Evolutionary conservation across 176 grass and related monocot genomes (phyloP).

Genomic region (Hyparrhenia diplandra): DNA sequence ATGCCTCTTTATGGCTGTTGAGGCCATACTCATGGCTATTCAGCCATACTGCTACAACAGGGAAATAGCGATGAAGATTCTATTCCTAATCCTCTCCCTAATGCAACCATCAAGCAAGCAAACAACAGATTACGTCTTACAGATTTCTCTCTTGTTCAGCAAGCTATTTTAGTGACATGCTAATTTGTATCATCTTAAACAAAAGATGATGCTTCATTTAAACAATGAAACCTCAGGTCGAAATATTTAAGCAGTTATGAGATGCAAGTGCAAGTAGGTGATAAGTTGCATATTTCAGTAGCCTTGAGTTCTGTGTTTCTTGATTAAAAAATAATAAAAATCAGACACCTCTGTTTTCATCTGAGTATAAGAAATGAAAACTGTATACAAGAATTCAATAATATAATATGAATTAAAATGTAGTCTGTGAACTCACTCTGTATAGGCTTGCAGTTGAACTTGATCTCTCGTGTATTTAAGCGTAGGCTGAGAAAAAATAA

Average conservation of each 20-base stretch:
- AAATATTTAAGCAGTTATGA: neutral
- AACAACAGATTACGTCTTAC: too few species aligned
- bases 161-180: neutral
- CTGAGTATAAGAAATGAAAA: neutral
- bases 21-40: too few species aligned
- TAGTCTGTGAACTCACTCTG: conserved; percentile 36
- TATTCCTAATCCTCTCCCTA: too few species aligned
- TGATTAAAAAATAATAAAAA: conserved; percentile 20
- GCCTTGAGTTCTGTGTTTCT: neutral
- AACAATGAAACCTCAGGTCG: neutral
- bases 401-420: conserved; percentile 12
- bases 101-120: too few species aligned
- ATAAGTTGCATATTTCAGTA: neutral
- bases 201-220: neutral
- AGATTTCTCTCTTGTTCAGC: neutral
- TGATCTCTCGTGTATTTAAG: conserved; percentile 28
- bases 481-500: conserved; percentile 44
- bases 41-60: too few species aligned
- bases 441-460: conserved; percentile 38
- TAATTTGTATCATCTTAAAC: neutral
- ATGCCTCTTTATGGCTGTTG: too few species aligned
- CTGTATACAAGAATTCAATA: neutral
- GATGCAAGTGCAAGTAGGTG: neutral
- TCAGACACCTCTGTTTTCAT: conserved; percentile 23
- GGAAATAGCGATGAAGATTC: too few species aligned